Base-by-base conservation (phyloP, 2,329 filamentous ascomycete species). In the Fusarium odoratissimum region DNA sequence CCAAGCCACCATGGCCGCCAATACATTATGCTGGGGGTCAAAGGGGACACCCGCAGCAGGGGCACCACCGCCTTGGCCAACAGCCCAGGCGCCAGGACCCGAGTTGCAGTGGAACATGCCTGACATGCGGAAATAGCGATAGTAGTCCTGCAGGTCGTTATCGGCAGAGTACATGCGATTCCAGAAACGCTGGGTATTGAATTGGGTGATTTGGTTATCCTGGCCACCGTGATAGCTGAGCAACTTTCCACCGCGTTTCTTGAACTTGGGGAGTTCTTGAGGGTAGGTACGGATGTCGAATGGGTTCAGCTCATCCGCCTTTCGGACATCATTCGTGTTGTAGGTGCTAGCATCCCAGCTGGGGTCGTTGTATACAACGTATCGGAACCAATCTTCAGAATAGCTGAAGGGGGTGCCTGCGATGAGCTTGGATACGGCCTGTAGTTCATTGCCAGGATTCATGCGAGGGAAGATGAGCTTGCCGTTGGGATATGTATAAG, bases 71-170 rank as follows among this genome's bases (percentile, higher is more conserved):
- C 69, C 69, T 0, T 71, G 69, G 0, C 81, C 80, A 5, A 83
- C 44, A 10, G 72, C 69, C 72, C 77, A 82, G 0, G 86, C 86
- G 3, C 87, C 86, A 4, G 78, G 79, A 11, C 88, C 88, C 6
- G 68, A 41, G 25, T 70, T 62, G 72, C 87, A 89, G 76, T 89
- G 87, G 16, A 83, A 83, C 37, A 66, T 86, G 1, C 88, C 88
- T 0, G 87, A 86, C n/a, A 90, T 82, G 25, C 80, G 80, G 74
- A 89, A 89, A 72, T 86, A 85, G 0, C 82, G 78, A 77, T 87
- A 91, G 76, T 87, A 87, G 14, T 86, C 83, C 5, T 84, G 86
- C 25, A 86, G 54, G 19, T 78, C 72, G 1, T 35, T 23, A 6
- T 73, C 79, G 77, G 25, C 78, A 74, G 66, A 19, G 21, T 68